phyloP scores from a whole-genome alignment of 495 filamentous ascomycete genomes.

The Hypoxylon intermedium region DNA sequence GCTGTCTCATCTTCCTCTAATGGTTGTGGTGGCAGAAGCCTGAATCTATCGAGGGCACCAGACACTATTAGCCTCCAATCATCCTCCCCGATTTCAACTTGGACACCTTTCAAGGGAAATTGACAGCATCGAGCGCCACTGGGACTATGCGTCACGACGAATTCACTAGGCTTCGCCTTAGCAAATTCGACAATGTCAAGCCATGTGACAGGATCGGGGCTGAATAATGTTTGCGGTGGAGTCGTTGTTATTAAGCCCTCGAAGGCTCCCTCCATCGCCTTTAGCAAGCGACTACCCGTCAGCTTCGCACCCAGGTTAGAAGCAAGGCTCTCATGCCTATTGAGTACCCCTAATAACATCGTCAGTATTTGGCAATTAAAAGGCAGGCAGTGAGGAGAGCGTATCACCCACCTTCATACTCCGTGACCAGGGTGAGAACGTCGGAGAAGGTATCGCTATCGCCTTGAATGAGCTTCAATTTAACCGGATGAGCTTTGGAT shows the following conservation, averaged over 20 bases:
- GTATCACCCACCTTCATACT: slow-evolving; percentile 67
- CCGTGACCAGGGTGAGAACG: slow-evolving; percentile 68
- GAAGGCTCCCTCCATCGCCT: slow-evolving; percentile 84
- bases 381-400: neutral
- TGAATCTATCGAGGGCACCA: slow-evolving; percentile 82
- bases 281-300: slow-evolving; percentile 79
- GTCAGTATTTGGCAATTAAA: slow-evolving; percentile 15
- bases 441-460: slow-evolving; percentile 54
- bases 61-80: slow-evolving; percentile 83
- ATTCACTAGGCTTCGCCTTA: slow-evolving; percentile 78
- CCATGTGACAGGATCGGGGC: slow-evolving; percentile 74
- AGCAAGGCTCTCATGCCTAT: slow-evolving; percentile 84
- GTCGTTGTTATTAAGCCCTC: slow-evolving; percentile 78
- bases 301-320: slow-evolving; percentile 85
- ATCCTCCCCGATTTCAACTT: slow-evolving; percentile 86
- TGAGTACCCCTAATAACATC: slow-evolving; percentile 66
- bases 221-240: slow-evolving; percentile 49
- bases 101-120: slow-evolving; percentile 79
- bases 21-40: slow-evolving; percentile 71
- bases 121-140: slow-evolving; percentile 73
- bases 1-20: slow-evolving; percentile 86
- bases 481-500: slow-evolving; percentile 44
- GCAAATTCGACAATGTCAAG: slow-evolving; percentile 86
- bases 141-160: slow-evolving; percentile 71
- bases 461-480: slow-evolving; percentile 54